Evolutionary conservation across 352 stramenopile species (phyloP).

Genomic region (Pythium dissimile): DNA sequence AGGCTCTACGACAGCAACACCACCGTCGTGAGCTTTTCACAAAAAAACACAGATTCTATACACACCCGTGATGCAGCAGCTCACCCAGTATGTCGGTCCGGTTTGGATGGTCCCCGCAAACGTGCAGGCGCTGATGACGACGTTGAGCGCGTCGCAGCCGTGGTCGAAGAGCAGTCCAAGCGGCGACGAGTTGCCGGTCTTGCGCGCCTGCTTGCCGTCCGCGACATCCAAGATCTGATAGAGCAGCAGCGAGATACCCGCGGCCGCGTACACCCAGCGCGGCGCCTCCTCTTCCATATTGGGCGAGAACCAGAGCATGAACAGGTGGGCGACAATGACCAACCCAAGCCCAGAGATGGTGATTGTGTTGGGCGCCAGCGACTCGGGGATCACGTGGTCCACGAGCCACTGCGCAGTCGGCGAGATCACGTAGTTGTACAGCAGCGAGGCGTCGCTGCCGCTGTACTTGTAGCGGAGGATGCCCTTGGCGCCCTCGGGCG

Average conservation of each 20-base stretch:
- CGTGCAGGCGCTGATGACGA: constrained; percentile 77
- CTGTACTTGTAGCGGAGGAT: constrained; percentile 84
- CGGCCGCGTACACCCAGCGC: constrained; percentile 67
- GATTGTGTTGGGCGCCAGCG: constrained; percentile 78
- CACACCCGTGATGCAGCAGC: too few species aligned
- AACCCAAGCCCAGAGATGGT: constrained; percentile 73
- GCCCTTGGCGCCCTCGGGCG: constrained; percentile 58
- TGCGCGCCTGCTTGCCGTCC: constrained; percentile 84
- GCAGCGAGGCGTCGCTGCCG: constrained; percentile 71
- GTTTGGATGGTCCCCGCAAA: constrained; percentile 86
- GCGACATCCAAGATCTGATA: constrained; percentile 87
- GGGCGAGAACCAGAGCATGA: constrained; percentile 77
- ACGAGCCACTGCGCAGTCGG: constrained; percentile 73
- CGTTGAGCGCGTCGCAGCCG: constrained; percentile 81
- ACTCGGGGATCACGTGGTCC: constrained; percentile 64
- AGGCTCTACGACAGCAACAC: constrained; percentile 50
- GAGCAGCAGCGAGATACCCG: constrained; percentile 58
- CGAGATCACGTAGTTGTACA: constrained; percentile 85
- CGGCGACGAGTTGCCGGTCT: constrained; percentile 84
- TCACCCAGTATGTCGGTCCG: constrained; percentile 75
- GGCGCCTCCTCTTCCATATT: constrained; percentile 83
- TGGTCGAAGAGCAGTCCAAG: constrained; percentile 85
- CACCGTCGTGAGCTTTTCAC: constrained; percentile 7
- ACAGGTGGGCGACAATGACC: constrained; percentile 66
- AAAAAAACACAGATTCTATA: constrained; percentile 8